phyloP scores from a whole-genome alignment of 768 basidiomycete genomes.

The Leccinum imitatum region DNA sequence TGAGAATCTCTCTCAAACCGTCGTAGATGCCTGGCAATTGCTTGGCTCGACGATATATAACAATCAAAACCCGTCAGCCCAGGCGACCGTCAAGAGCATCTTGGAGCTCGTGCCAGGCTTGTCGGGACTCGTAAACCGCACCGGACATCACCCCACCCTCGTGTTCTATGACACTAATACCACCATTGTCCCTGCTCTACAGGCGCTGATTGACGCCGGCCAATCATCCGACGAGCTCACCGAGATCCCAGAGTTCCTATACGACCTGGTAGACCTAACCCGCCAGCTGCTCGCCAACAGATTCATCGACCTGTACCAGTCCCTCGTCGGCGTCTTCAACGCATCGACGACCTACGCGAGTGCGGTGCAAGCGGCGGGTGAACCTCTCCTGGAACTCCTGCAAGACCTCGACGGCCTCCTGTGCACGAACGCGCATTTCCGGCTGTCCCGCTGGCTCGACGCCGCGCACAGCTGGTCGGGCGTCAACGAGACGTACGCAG shows the following conservation, averaged over 20 bases:
- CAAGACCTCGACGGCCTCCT: slow-evolving; percentile 37
- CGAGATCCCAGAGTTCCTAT: slow-evolving; percentile 34
- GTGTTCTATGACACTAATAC: slow-evolving; percentile 39
- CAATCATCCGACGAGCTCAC: slow-evolving; percentile 16
- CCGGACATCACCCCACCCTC: slow-evolving; percentile 34
- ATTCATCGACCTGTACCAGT: slow-evolving; percentile 34
- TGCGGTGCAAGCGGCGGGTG: slow-evolving; percentile 24
- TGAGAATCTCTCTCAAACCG: slow-evolving; percentile 23
- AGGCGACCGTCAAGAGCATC: slow-evolving; percentile 39
- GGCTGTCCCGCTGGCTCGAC: slow-evolving; percentile 37
- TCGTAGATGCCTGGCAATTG: slow-evolving; percentile 36
- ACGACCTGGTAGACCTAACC: slow-evolving; percentile 40
- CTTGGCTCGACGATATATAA: slow-evolving; percentile 40
- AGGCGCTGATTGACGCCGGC: slow-evolving; percentile 53
- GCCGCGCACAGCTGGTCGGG: slow-evolving; percentile 33
- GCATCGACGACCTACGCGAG: slow-evolving; percentile 17
- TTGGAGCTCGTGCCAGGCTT: slow-evolving; percentile 37
- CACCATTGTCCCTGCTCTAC: slow-evolving; percentile 76
- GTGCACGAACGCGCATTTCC: slow-evolving; percentile 32
- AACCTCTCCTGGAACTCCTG: slow-evolving; percentile 33
- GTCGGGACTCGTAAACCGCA: slow-evolving; percentile 34
- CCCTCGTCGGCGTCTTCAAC: slow-evolving; percentile 32
- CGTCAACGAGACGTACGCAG: slow-evolving; percentile 31
- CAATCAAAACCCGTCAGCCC: slow-evolving; percentile 34
- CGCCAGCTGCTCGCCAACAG: slow-evolving; percentile 41